Conservation (phyloP, 306 rosid genomes). For the Rosa chinensis region DNA sequence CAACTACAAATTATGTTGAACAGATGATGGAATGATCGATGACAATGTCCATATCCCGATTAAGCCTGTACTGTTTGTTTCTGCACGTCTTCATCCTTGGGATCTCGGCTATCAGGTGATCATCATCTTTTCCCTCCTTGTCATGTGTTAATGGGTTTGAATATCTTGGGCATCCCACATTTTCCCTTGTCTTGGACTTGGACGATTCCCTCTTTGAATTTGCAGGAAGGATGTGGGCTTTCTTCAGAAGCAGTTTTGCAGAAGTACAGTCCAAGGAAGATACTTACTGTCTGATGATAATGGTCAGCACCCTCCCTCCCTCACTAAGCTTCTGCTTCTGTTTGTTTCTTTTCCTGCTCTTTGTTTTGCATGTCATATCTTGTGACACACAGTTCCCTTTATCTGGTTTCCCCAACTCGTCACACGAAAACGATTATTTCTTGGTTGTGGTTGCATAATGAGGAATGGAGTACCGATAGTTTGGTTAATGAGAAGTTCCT, state of each 20-base stretch:
- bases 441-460: not conserved
- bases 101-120: too few relatives aligned
- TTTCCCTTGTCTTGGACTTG: too few relatives aligned
- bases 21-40: too few relatives aligned
- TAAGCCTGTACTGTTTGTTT: too few relatives aligned
- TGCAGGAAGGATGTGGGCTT: constrained; percentile 66
- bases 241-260: constrained; percentile 41
- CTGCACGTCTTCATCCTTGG: too few relatives aligned
- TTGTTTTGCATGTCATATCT: not conserved
- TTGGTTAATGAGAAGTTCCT: not conserved
- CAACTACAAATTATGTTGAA: too few relatives aligned
- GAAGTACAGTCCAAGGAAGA: constrained; percentile 87
- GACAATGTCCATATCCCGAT: too few relatives aligned
- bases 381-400: too few relatives aligned
- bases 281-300: constrained; percentile 71
- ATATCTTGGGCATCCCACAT: too few relatives aligned
- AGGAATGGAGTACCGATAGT: not conserved
- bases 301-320: constrained; percentile 38
- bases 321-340: not conserved
- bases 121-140: too few relatives aligned
- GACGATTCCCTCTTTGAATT: not conserved
- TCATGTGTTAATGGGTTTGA: too few relatives aligned
- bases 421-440: not conserved
- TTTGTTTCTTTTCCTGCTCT: not conserved
- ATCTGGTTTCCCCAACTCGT: too few relatives aligned